Conservation (phyloP, 352 stramenopile genomes). For the Thraustotheca clavata region DNA sequence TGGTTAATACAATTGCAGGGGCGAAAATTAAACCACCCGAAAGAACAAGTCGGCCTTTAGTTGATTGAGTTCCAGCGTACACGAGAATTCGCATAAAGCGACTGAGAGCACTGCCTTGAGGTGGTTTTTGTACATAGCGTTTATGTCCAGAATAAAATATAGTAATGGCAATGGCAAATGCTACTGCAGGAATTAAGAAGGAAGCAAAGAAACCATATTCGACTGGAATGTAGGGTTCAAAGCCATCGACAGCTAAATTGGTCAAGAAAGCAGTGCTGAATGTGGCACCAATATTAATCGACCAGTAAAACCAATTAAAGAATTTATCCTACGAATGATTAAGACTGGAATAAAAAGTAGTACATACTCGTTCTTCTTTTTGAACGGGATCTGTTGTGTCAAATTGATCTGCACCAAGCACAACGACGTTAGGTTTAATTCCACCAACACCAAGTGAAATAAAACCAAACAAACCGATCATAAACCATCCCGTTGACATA, state of each 20-base stretch:
- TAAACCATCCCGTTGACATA: conserved; percentile 59
- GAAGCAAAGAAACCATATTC: conserved; percentile 84
- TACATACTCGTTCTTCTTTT: conserved; percentile 36
- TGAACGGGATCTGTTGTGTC: conserved; percentile 58
- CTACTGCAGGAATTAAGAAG: conserved; percentile 75
- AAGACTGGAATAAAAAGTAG: background rate
- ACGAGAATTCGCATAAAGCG: conserved; percentile 62
- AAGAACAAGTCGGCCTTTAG: conserved; percentile 57
- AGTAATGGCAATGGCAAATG: conserved; percentile 67
- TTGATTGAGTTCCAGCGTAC: conserved; percentile 45
- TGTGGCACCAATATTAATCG: conserved; percentile 87
- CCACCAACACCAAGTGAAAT: conserved; percentile 60
- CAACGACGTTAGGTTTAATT: conserved; percentile 72
- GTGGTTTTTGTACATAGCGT: conserved; percentile 56
- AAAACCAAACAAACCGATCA: conserved; percentile 73
- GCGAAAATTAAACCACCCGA: conserved; percentile 60
- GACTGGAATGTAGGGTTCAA: conserved; percentile 70
- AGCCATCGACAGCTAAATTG: conserved; percentile 85
- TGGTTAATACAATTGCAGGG: conserved; percentile 69
- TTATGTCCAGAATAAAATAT: conserved; percentile 70
- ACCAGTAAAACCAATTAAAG: conserved; percentile 93
- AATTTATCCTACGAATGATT: conserved; percentile 54
- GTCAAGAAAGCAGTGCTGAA: conserved; percentile 87
- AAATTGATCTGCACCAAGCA: conserved; percentile 76
- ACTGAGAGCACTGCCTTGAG: conserved; percentile 65